These are phyloP conservation scores for Nymphaea colorata DNA, from an alignment of 164 flowering plant genomes.

Conservation along the genomic window DNA sequence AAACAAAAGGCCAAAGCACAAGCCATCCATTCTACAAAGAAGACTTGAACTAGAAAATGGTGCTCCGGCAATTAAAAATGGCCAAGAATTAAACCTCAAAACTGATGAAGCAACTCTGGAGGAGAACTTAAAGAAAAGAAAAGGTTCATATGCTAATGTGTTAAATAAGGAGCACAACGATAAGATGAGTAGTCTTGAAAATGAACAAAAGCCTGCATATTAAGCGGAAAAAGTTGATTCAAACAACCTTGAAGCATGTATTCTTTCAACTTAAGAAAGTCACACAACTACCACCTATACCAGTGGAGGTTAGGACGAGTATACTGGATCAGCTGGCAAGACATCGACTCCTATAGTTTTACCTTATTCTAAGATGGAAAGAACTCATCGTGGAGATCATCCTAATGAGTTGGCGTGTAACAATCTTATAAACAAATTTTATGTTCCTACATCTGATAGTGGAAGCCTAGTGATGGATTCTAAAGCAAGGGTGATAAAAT, in stretches of 20 bases:
- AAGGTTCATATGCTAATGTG: conserved; percentile 24
- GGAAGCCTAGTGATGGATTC: too few relatives aligned
- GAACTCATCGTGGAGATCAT: too few relatives aligned
- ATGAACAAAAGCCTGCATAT: conserved; percentile 25
- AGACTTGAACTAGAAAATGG: conserved; percentile 34
- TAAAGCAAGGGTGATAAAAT: too few relatives aligned
- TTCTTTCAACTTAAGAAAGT: conserved; percentile 4
- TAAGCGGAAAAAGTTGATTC: conserved; percentile 85
- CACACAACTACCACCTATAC: too few relatives aligned
- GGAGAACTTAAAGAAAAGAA: conserved; percentile 32
- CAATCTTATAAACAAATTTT: too few relatives aligned
- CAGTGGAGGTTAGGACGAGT: too few relatives aligned
- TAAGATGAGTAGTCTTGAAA: conserved; percentile 6
- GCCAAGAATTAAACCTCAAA: conserved; percentile 26
- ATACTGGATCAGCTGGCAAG: too few relatives aligned
- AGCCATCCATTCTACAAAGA: conserved; percentile 66
- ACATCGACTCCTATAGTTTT: too few relatives aligned
- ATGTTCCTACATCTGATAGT: too few relatives aligned
- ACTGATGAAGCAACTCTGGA: conserved; percentile 13
- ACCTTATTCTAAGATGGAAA: too few relatives aligned
- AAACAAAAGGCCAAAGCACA: conserved; percentile 86
- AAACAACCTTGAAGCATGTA: conserved; percentile 62
- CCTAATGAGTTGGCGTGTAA: too few relatives aligned
- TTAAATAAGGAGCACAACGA: conserved; percentile 14
- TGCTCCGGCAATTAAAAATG: conserved; percentile 6